Conservation (phyloP, 2,329 filamentous ascomycete species). For the Clonostachys sp. region DNA sequence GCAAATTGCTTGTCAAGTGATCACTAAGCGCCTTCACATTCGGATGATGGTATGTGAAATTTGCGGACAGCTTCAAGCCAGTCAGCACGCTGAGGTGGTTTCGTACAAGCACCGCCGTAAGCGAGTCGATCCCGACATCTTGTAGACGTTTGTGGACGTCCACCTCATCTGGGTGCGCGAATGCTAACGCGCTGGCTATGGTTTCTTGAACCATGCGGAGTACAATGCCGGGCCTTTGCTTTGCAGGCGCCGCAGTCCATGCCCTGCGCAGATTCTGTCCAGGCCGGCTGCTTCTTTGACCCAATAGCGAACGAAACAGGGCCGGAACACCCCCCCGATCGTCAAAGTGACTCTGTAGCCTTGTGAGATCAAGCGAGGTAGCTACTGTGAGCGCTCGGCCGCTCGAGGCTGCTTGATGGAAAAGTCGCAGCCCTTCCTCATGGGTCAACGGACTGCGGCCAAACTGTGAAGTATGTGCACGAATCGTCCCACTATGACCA, state of each 20-base stretch:
- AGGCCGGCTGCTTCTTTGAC: neutral
- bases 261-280: neutral
- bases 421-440: slow-evolving; percentile 1
- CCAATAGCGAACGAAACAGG: neutral
- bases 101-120: slow-evolving; percentile 7
- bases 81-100: slow-evolving; percentile 6
- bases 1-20: too few relatives aligned
- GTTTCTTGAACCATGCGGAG: slow-evolving; percentile 5
- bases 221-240: slow-evolving; percentile 1
- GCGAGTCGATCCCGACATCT: slow-evolving; percentile 9
- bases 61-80: slow-evolving; percentile 3
- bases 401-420: slow-evolving; percentile 2
- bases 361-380: slow-evolving; percentile 2
- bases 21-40: slow-evolving; percentile 2
- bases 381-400: slow-evolving; percentile 5
- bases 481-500: slow-evolving; percentile 1
- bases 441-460: slow-evolving; percentile 4
- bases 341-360: slow-evolving; percentile 1
- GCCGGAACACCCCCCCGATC: neutral
- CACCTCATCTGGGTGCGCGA: slow-evolving; percentile 2
- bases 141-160: slow-evolving; percentile 7
- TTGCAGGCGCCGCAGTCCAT: neutral
- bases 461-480: slow-evolving; percentile 3
- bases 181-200: slow-evolving; percentile 6
- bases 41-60: slow-evolving; percentile 4